These are phyloP conservation scores for Crotalaria pallida DNA, from an alignment of 306 rosid genomes.

Conservation along the genomic window DNA sequence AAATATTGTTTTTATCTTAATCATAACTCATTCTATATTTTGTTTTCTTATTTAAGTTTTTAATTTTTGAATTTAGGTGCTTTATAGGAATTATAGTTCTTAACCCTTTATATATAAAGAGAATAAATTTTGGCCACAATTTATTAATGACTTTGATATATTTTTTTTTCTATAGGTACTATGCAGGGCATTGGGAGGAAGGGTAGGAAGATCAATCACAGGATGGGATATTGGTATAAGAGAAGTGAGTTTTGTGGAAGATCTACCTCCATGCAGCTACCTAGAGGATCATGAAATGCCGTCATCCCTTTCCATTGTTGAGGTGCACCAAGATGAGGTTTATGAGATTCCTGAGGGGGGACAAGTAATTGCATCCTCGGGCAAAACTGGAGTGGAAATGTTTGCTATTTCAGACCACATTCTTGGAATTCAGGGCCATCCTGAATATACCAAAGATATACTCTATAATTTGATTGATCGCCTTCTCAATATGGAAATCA, in stretches of 20 bases:
- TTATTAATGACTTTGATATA: background rate
- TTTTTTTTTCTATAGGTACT: constrained; percentile 46
- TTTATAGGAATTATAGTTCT: no score
- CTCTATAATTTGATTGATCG: constrained; percentile 49
- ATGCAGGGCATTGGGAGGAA: constrained; percentile 75
- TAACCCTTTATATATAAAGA: no score
- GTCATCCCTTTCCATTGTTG: constrained; percentile 37
- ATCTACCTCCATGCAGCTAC: constrained; percentile 15
- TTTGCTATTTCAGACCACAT: constrained; percentile 49
- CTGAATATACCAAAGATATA: constrained; percentile 62
- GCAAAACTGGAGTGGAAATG: constrained; percentile 65
- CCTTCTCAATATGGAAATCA: constrained; percentile 31
- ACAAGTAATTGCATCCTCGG: constrained; percentile 52
- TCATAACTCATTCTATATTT: no score
- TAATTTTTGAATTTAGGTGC: no score
- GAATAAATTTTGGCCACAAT: background rate
- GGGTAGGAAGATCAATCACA: constrained; percentile 42
- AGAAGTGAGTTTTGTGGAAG: constrained; percentile 38
- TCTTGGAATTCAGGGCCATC: constrained; percentile 76
- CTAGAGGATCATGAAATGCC: constrained; percentile 31
- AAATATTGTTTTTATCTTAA: no score
- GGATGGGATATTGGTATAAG: constrained; percentile 76
- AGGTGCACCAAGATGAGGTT: constrained; percentile 66
- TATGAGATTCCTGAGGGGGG: constrained; percentile 62
- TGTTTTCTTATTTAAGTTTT: no score